Base-by-base conservation (phyloP, 2,329 filamentous ascomycete genomes). In the Colletotrichum eleusines region DNA sequence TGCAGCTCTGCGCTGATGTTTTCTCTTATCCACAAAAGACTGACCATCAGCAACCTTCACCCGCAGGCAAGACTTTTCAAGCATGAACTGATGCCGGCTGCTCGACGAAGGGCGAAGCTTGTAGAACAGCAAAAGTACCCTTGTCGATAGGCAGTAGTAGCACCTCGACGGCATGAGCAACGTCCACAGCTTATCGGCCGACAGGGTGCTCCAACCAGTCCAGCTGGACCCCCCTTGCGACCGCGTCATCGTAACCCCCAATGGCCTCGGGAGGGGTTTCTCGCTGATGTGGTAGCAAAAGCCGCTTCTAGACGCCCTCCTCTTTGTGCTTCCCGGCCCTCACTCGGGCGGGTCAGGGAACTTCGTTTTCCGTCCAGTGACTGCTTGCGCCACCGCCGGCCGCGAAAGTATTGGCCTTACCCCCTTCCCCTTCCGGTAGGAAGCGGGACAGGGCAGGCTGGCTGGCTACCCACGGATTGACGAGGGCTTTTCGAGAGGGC, bases 391-490 rank as follows among this genome's bases (percentile, higher is more conserved):
- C 2, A 82, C 82, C 0, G 75, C 80, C 0, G 81, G 79, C 0
- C n/a, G 83, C 83, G 69, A 84, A 86, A 0, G 78, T 80, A 68
- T 85, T n/a, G n/a, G n/a, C n/a, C n/a, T n/a, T n/a, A n/a, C n/a
- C n/a, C 80, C 0, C 81, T 82, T 5, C 73, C 20, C 58, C 53
- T 50, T 85, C 83, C 60, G 83, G 83, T 16, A 85, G 69, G 2
- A 76, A 79, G 9, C 82, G 80, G 69, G 86, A 84, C 2, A 86
- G 61, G 58, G 86, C 86, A 1, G 82, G 82, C 71, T 86, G n/a
- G n/a, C n/a, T n/a, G n/a, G n/a, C n/a, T n/a, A n/a, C 83, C 82
- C 82, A 83, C 0, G 83, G 83, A 71, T 85, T 85, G 72, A 86
- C 81, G 11, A 86, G 77, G 46, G 84, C n/a, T n/a, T 84, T 23